These are phyloP conservation scores for Ambrosia artemisiifolia DNA, from an alignment of 129 eudicot species.

Conservation along the genomic window DNA sequence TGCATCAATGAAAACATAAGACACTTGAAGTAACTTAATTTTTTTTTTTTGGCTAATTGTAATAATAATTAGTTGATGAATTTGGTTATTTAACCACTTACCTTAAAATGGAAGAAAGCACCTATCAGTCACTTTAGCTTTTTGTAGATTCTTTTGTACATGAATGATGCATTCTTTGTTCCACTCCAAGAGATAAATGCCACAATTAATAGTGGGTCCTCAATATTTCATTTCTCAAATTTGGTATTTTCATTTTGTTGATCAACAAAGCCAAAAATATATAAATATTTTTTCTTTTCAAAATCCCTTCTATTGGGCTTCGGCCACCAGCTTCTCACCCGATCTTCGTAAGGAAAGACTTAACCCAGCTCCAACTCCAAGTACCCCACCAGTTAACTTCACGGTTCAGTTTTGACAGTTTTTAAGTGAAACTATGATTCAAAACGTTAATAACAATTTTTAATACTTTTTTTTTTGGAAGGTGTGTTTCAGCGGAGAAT, in stretches of 20 bases:
- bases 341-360: too few species aligned
- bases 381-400: too few species aligned
- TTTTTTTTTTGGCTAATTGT: too few species aligned
- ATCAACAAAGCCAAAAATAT: background rate
- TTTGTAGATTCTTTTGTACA: background rate
- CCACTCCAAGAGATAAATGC: conserved; percentile 17
- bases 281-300: background rate
- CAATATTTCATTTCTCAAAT: background rate
- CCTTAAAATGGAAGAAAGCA: conserved; percentile 35
- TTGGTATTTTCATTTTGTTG: background rate
- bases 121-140: conserved; percentile 1
- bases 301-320: too few species aligned
- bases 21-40: too few species aligned
- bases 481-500: too few species aligned
- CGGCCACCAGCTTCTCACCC: too few species aligned
- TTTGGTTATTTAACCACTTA: conserved; percentile 17
- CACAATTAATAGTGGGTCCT: conserved; percentile 30
- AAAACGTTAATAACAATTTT: too few species aligned
- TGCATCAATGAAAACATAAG: background rate
- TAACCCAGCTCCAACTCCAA: too few species aligned
- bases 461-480: too few species aligned
- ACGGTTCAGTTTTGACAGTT: too few species aligned
- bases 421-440: too few species aligned
- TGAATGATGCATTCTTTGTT: conserved; percentile 12
- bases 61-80: background rate